Percentiles rank a stretch among this genome's conserved stretches.
Conservation (phyloP, 768 basidiomycete genomes). For the Termitomyces sp. region DNA sequence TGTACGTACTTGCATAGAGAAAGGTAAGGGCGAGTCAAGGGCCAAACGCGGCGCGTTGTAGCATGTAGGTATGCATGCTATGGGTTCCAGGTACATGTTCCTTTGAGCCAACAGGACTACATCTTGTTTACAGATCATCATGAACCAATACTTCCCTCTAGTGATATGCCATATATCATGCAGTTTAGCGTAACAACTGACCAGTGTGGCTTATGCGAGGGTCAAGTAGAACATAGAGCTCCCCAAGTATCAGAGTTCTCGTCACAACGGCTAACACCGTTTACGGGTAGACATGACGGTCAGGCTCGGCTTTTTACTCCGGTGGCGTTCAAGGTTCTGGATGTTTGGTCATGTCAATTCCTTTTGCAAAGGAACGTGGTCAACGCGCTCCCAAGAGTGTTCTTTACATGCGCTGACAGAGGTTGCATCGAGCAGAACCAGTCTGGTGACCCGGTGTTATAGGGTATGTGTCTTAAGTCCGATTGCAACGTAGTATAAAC, state of each 20-base stretch:
- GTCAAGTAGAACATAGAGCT: neutral
- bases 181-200: neutral
- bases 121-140: neutral
- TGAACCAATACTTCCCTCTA: neutral
- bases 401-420: neutral
- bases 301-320: neutral
- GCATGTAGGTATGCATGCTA: neutral
- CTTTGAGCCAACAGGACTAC: neutral
- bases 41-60: no score
- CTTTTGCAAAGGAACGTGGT: neutral
- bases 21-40: neutral
- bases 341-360: neutral
- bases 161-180: no score
- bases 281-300: neutral
- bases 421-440: neutral
- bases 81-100: neutral
- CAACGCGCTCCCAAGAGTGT: neutral
- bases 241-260: neutral
- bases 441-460: neutral
- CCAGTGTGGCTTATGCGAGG: neutral
- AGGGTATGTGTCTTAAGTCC: neutral
- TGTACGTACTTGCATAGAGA: neutral
- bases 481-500: neutral
- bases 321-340: neutral
- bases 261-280: neutral